These are phyloP conservation scores for Parathielavia hyrcaniae DNA, from an alignment of 495 filamentous ascomycete species.

Conservation along the genomic window DNA sequence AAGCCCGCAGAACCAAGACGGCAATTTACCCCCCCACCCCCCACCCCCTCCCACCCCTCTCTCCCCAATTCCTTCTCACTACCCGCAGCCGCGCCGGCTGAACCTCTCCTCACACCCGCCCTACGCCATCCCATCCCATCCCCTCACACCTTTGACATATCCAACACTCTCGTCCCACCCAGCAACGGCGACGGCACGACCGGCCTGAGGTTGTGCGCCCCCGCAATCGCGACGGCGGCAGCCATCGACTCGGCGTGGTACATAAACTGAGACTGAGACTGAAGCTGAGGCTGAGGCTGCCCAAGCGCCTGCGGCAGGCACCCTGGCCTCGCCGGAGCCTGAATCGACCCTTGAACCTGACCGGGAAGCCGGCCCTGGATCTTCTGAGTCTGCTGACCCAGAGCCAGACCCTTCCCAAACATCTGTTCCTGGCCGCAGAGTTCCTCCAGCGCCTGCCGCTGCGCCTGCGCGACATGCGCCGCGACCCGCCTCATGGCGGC, in stretches of 20 bases:
- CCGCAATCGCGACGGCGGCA: slow-evolving; percentile 1
- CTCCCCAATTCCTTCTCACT: too few species aligned
- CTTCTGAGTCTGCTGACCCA: too few species aligned
- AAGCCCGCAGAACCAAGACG: too few species aligned
- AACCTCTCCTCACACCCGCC: too few species aligned
- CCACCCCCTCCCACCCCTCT: too few species aligned
- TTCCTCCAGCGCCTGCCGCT: not conserved
- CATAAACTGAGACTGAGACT: not conserved
- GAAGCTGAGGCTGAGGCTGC: not conserved
- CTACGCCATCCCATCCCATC: too few species aligned
- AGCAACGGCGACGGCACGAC: not conserved
- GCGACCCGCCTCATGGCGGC: not conserved
- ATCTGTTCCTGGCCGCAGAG: not conserved
- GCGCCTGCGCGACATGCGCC: too few species aligned
- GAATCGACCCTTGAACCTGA: too few species aligned
- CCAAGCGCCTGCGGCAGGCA: not conserved
- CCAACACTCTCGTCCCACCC: not conserved
- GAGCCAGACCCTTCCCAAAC: not conserved
- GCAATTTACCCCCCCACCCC: too few species aligned
- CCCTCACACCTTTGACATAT: not conserved
- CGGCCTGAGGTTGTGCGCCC: slow-evolving; percentile 2
- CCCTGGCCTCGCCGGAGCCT: too few species aligned
- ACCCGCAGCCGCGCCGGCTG: too few species aligned
- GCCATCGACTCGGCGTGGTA: slow-evolving; percentile 8
- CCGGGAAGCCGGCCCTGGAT: too few species aligned